Conservation (phyloP, 441 rosid genomes). For the Euphorbia neoarborescens region DNA sequence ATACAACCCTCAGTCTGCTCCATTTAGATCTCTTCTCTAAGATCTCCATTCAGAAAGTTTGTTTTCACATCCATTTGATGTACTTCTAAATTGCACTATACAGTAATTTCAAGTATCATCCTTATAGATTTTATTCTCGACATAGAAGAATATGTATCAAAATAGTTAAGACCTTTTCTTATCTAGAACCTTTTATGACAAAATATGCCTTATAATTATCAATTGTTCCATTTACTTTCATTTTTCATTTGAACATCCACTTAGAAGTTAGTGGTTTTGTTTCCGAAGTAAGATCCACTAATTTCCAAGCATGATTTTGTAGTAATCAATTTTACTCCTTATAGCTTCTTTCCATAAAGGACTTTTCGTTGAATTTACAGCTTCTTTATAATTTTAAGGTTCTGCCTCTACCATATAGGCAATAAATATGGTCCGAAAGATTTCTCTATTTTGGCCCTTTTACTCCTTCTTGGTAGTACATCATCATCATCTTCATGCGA, state of each 20-base stretch:
- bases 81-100: too few relatives aligned
- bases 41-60: too few relatives aligned
- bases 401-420: too few relatives aligned
- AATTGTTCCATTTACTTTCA: not conserved
- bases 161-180: not conserved
- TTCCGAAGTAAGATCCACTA: not conserved
- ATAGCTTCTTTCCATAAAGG: not conserved
- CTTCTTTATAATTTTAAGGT: not conserved
- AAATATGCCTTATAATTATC: not conserved
- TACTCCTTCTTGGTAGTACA: not conserved
- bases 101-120: too few relatives aligned
- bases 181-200: not conserved
- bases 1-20: too few relatives aligned
- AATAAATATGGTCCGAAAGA: not conserved
- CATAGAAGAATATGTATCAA: not conserved
- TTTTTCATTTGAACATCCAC: not conserved
- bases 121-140: not conserved
- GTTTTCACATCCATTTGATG: too few relatives aligned
- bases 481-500: not conserved
- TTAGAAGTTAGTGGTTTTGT: not conserved
- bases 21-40: too few relatives aligned
- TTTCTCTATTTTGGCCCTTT: not conserved
- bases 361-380: not conserved
- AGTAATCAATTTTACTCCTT: not conserved
- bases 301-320: too few relatives aligned